Evolutionary conservation across 805 yeast genomes (phyloP).

Genomic region (Yarrowia sp.): DNA sequence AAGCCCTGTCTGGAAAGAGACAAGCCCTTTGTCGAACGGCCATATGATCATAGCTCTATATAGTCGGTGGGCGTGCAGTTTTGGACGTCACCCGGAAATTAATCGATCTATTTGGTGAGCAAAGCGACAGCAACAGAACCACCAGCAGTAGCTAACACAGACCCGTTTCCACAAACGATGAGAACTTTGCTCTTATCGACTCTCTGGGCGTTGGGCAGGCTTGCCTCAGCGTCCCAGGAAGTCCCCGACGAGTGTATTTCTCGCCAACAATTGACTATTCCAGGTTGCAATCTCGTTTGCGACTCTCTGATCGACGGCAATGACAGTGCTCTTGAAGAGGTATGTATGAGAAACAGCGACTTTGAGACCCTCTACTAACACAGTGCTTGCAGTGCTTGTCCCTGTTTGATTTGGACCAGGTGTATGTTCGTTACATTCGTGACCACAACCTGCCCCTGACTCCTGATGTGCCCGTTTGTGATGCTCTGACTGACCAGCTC

Average conservation of each 20-base stretch:
- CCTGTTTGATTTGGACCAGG: slow-evolving; percentile 1
- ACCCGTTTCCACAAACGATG: neutral
- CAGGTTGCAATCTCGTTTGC: slow-evolving; percentile 3
- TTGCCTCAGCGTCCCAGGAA: neutral
- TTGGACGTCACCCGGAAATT: slow-evolving; percentile 12
- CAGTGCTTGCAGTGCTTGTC: slow-evolving; percentile 29
- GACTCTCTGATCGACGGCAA: slow-evolving; percentile 1
- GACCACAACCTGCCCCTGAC: slow-evolving; percentile 15
- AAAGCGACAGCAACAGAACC: too few species aligned
- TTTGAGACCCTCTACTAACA: neutral
- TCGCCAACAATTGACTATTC: neutral
- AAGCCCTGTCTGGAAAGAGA: neutral
- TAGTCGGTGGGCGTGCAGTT: neutral
- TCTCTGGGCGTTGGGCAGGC: slow-evolving; percentile 2
- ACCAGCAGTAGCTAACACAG: slow-evolving; percentile 5
- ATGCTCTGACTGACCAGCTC: neutral
- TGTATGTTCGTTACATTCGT: slow-evolving; percentile 2
- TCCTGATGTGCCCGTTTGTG: slow-evolving; percentile 4
- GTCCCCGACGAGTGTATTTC: slow-evolving; percentile 12
- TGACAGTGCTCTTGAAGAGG: slow-evolving; percentile 7
- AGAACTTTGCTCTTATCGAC: slow-evolving; percentile 16
- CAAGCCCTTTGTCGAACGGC: neutral
- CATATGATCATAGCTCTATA: neutral
- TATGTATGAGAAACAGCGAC: neutral
- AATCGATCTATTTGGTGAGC: neutral